Conservation (phyloP, 106 monocot genomes). For the Dendrobium huoshanense region DNA sequence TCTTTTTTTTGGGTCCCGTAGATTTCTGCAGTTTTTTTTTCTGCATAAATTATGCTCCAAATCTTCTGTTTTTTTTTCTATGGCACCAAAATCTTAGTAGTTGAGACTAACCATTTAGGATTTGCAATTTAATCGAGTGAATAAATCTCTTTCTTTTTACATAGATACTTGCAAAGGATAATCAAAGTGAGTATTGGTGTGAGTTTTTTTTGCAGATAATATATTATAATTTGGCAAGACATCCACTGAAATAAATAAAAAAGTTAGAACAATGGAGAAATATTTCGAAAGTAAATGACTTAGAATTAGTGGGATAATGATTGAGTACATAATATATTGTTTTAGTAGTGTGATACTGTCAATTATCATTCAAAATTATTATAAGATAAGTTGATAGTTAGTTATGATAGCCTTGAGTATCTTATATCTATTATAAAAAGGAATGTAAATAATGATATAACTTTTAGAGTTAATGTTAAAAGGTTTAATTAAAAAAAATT, state of each 20-base stretch:
- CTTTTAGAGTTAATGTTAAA: neutral
- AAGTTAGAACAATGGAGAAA: neutral
- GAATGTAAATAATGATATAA: constrained; percentile 1
- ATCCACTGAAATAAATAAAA: neutral
- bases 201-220: neutral
- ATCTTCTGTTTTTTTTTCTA: neutral
- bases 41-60: neutral
- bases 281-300: neutral
- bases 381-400: neutral
- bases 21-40: neutral
- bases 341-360: neutral
- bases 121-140: neutral
- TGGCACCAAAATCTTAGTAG: neutral
- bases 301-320: neutral
- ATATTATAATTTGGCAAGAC: neutral
- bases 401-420: neutral
- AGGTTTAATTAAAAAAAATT: neutral
- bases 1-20: neutral
- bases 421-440: too few relatives aligned
- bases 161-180: neutral
- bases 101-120: neutral
- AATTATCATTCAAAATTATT: neutral
- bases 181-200: neutral
- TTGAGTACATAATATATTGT: neutral
- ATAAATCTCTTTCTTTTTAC: neutral